phyloP scores from a whole-genome alignment of 257 asterid genomes.

The Solanum bulbocastanum region DNA sequence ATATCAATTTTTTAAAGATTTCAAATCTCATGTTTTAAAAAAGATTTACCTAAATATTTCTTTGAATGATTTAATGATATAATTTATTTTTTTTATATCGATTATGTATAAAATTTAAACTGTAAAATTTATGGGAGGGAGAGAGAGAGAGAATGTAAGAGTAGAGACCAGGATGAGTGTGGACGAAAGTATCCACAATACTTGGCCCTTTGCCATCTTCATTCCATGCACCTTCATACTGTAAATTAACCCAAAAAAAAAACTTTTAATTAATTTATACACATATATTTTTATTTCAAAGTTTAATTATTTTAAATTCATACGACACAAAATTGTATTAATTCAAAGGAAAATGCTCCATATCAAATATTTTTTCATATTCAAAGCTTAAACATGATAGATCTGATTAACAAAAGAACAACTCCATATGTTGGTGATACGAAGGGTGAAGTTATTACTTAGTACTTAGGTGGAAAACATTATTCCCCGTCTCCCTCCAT shows the following conservation, averaged over 20 bases:
- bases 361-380: no score
- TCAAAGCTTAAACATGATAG: no score
- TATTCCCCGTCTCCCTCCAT: no score
- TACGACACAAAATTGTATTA: no score
- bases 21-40: not conserved
- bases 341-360: accelerated
- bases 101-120: not conserved
- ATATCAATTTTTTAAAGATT: not conserved
- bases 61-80: not conserved
- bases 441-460: not conserved
- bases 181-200: not conserved
- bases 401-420: no score
- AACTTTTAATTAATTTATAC: not conserved
- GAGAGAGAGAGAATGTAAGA: not conserved
- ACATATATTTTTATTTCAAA: not conserved
- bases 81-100: not conserved
- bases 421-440: no score
- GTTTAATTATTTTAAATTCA: no score
- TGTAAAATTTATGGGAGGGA: not conserved
- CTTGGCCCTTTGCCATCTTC: not conserved
- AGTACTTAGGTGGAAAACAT: no score
- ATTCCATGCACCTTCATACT: constrained; percentile 1
- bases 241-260: not conserved
- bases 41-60: not conserved
- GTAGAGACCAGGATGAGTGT: not conserved